These are phyloP conservation scores for Penicillium frequentans DNA, from an alignment of 2,329 filamentous ascomycete species.

Conservation along the genomic window DNA sequence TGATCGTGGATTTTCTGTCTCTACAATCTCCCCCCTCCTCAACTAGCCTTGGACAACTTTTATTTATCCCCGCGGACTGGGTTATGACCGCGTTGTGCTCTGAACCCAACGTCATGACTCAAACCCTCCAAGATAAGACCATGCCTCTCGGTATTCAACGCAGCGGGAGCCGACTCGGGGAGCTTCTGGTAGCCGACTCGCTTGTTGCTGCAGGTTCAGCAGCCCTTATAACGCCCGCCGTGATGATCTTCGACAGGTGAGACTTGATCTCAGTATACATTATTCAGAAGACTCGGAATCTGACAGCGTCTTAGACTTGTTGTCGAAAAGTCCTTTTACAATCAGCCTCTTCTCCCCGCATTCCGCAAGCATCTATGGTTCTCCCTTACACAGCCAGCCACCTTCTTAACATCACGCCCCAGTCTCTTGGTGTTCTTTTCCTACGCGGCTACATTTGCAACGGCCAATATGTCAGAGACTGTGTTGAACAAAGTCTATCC, in stretches of 20 bases:
- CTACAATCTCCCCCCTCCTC: not conserved
- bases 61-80: constrained; percentile 1
- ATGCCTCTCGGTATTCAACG: constrained; percentile 30
- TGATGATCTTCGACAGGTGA: constrained; percentile 80
- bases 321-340: constrained; percentile 42
- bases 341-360: constrained; percentile 33
- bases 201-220: constrained; percentile 68
- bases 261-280: not conserved
- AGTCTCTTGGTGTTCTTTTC: constrained; percentile 50
- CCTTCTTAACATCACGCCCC: constrained; percentile 42
- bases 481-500: constrained; percentile 58
- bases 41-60: not conserved
- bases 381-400: constrained; percentile 38
- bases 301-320: constrained; percentile 37
- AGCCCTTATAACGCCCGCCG: constrained; percentile 72
- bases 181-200: constrained; percentile 61
- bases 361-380: constrained; percentile 35
- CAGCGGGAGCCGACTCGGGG: constrained; percentile 36
- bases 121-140: constrained; percentile 24
- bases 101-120: constrained; percentile 22
- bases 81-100: constrained; percentile 6
- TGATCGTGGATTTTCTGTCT: not conserved
- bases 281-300: not conserved
- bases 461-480: constrained; percentile 81
- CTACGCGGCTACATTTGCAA: constrained; percentile 85